Evolutionary conservation across 345 rosid genomes (phyloP), one percentile per base, ranked within the genome.

Genomic region (Gossypium australe): DNA sequence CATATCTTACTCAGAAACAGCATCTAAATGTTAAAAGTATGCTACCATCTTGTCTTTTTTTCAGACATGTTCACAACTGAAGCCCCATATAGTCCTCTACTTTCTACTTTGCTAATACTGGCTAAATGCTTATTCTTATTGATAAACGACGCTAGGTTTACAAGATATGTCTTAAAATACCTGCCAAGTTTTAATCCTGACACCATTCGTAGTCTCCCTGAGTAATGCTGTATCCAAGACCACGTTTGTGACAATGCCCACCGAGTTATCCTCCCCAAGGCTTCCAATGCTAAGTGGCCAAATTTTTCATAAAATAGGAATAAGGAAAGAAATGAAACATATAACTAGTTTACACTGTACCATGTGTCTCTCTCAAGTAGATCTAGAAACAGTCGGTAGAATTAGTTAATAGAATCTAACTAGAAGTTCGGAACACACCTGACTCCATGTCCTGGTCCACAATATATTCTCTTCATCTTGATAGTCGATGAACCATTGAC

Each of bases 181-280:
- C 99, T 95, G 99, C 97, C 97, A 95, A 52, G 99, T 92, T 81
- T 95, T 95, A 74, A 95, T 95, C 84, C 99, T 90, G 77, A 95
- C 85, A 57, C 99, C 99, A 75, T 91, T 95, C 25, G 91, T 84
- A 48, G 99, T 89, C 77, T 93, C 92, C 55, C 77, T 84, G 70
- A 95, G 79, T 51, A 83, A 76, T 61, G 98, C 98, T 65, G 97
- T 89, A 82, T 95, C 97, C 81, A 95, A 74, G 72, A 95, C 94
- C 74, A 95, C 92, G 80, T 91, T 91, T 34, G 94, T 67, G 67
- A 95, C 99, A 12, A 84, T 81, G 75, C 81, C 99, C 13, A 75
- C 86, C 0, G 97, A 88, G 86, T 88, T 89, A 82, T 83, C 89
- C 90, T 88, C 86, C 64, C 99, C 99, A 52, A 95, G 98, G 71